phyloP scores from a whole-genome alignment of 2,329 filamentous ascomycete genomes.

The Onygena corvina region DNA sequence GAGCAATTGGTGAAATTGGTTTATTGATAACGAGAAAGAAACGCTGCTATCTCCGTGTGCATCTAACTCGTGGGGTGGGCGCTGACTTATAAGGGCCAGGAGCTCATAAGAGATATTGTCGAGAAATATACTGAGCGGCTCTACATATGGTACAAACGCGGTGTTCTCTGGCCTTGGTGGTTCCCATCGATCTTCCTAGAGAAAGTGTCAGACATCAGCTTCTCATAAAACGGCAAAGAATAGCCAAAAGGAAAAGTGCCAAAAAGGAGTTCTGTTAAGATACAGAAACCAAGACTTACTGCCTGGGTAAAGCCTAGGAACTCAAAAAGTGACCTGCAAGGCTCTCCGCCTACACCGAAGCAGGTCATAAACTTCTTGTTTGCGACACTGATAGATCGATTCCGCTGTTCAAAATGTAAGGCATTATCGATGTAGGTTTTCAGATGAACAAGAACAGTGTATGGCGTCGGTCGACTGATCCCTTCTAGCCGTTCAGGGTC shows the following conservation, averaged over 20 bases:
- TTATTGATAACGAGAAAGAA: slow-evolving; percentile 25
- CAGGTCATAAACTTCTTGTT: slow-evolving; percentile 55
- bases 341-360: slow-evolving; percentile 45
- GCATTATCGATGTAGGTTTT: slow-evolving; percentile 50
- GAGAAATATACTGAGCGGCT: slow-evolving; percentile 37
- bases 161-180: slow-evolving; percentile 30
- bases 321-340: slow-evolving; percentile 46
- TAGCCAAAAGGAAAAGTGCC: not conserved
- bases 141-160: slow-evolving; percentile 29
- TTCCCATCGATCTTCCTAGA: slow-evolving; percentile 30
- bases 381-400: slow-evolving; percentile 43
- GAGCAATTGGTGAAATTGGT: slow-evolving; percentile 30
- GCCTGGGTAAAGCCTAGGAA: slow-evolving; percentile 45
- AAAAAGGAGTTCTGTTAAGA: not conserved
- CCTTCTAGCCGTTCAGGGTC: slow-evolving; percentile 45
- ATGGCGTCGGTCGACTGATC: slow-evolving; percentile 39
- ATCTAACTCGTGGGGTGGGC: slow-evolving; percentile 31
- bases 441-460: slow-evolving; percentile 46
- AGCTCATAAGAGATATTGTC: slow-evolving; percentile 52
- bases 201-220: not conserved
- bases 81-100: slow-evolving; percentile 39
- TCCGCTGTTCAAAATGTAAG: slow-evolving; percentile 38
- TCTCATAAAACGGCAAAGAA: not conserved
- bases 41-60: slow-evolving; percentile 22
- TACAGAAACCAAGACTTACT: slow-evolving; percentile 25